Base-by-base conservation (phyloP, 2,329 filamentous ascomycete genomes). In the Corynespora cassiicola region DNA sequence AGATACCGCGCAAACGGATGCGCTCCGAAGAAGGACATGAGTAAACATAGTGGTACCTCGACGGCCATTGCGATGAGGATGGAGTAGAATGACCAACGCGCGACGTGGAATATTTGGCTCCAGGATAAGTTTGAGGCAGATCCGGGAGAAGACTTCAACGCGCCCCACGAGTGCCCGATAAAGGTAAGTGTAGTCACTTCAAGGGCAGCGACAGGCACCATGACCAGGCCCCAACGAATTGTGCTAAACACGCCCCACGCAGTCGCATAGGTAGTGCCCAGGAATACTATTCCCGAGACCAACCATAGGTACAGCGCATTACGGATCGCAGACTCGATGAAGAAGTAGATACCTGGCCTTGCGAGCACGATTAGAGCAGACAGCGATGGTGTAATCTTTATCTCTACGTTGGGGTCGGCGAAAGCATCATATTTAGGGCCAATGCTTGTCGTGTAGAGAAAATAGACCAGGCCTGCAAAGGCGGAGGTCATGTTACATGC, bases 211-310 rank as follows among this genome's bases (percentile, higher is more conserved):
- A 89, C 82, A 0, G 85, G 85, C 0, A 88, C 84, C 85, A 89
- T 90, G 19, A 89, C 71, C 1, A 89, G 70, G 0, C 85, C 86
- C 85, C 85, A 88, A 10, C 85, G 76, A 26, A 89, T 88, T 0
- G 84, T 88, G 38, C 79, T 86, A 69, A 90, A 90, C 7, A 88
- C 73, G 2, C 84, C 82, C 85, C 85, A 90, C 1, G 85, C 84
- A 0, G 85, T 88, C 0, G 84, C 81, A 59, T 89, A 89, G 6
- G 80, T 76, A 0, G 71, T 65, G 0, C 85, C 84, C 42, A 89
- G 71, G 0, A 76, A 68, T 0, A 89, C 76, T 12, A 90, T 85
- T 4, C 76, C 80, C 35, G 70, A 76, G 1, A 89, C 76, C 0
- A 89, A 72, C 85, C 85, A 89, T 0, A 89, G 76, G 43, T 89